phyloP scores from a whole-genome alignment of 768 basidiomycete genomes.

The Amanita fuliginea region DNA sequence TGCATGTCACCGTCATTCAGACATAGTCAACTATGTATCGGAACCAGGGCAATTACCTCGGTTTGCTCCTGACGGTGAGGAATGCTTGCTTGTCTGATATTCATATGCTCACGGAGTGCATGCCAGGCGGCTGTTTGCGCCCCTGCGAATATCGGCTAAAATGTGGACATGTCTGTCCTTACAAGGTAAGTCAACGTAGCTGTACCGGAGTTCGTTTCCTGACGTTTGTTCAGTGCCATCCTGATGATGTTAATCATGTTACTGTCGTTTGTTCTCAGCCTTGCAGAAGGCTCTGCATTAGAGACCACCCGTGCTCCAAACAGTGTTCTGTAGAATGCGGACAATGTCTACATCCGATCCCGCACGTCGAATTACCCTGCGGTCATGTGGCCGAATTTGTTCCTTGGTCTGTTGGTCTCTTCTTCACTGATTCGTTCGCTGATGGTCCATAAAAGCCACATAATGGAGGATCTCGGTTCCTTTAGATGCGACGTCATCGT shows the following conservation, averaged over 20 bases:
- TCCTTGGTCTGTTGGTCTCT: conserved; percentile 35
- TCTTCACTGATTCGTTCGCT: neutral
- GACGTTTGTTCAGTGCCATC: conserved; percentile 36
- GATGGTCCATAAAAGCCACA: conserved; percentile 22
- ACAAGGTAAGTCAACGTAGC: conserved; percentile 28
- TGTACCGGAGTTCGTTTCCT: neutral
- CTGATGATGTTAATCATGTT: conserved; percentile 45
- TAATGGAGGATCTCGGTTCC: conserved; percentile 30
- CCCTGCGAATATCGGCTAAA: conserved; percentile 39
- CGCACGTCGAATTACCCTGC: conserved; percentile 42
- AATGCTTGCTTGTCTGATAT: neutral
- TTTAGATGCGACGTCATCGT: conserved; percentile 34
- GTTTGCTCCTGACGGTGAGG: conserved; percentile 46
- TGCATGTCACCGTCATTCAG: conserved; percentile 44
- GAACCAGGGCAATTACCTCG: conserved; percentile 39
- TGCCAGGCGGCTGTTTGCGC: conserved; percentile 49
- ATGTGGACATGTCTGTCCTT: conserved; percentile 60
- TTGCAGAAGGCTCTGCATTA: conserved; percentile 41
- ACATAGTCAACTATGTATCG: conserved; percentile 27
- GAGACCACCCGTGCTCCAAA: conserved; percentile 47
- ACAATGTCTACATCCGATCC: conserved; percentile 35
- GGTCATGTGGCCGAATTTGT: conserved; percentile 35
- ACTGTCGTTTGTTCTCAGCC: conserved; percentile 32
- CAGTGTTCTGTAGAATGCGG: conserved; percentile 44
- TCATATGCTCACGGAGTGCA: neutral